Conservation (phyloP, 2,329 filamentous ascomycete species). For the Phaeosphaeria sp. region DNA sequence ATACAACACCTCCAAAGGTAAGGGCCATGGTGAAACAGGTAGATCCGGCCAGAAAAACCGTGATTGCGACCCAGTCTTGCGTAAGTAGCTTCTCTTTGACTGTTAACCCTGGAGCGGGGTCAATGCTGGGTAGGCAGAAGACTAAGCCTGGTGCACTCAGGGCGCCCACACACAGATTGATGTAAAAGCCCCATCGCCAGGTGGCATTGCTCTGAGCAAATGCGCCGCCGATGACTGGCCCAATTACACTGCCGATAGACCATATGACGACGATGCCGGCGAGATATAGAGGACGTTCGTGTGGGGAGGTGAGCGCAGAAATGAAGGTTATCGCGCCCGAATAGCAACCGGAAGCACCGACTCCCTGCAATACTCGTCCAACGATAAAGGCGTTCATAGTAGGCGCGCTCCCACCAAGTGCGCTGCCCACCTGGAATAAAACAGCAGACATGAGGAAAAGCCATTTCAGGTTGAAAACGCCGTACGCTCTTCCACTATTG, state of each 20-base stretch:
- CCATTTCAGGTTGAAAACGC: slow-evolving; percentile 54
- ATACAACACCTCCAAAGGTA: background rate
- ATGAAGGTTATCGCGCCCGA: slow-evolving; percentile 37
- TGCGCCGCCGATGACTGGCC: slow-evolving; percentile 15
- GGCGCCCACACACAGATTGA: slow-evolving; percentile 61
- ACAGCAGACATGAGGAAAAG: slow-evolving; percentile 40
- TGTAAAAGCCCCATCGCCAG: slow-evolving; percentile 60
- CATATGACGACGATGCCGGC: slow-evolving; percentile 35
- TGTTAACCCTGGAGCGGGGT: slow-evolving; percentile 4
- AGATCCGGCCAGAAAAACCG: background rate
- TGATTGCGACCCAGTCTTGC: background rate
- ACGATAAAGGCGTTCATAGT: slow-evolving; percentile 40
- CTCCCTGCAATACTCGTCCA: slow-evolving; percentile 53
- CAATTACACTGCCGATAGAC: slow-evolving; percentile 49
- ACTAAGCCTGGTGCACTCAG: slow-evolving; percentile 45
- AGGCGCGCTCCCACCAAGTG: slow-evolving; percentile 38
- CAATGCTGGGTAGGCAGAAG: slow-evolving; percentile 8
- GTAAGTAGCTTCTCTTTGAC: background rate
- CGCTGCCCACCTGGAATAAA: slow-evolving; percentile 37
- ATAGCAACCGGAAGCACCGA: slow-evolving; percentile 55
- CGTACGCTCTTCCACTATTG: background rate
- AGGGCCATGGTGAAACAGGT: background rate
- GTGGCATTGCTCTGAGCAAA: slow-evolving; percentile 58
- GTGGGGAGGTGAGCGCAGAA: slow-evolving; percentile 29
- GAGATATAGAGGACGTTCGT: slow-evolving; percentile 44